Conservation (phyloP, 2,329 filamentous ascomycete species). For the Penicillium sp. region DNA sequence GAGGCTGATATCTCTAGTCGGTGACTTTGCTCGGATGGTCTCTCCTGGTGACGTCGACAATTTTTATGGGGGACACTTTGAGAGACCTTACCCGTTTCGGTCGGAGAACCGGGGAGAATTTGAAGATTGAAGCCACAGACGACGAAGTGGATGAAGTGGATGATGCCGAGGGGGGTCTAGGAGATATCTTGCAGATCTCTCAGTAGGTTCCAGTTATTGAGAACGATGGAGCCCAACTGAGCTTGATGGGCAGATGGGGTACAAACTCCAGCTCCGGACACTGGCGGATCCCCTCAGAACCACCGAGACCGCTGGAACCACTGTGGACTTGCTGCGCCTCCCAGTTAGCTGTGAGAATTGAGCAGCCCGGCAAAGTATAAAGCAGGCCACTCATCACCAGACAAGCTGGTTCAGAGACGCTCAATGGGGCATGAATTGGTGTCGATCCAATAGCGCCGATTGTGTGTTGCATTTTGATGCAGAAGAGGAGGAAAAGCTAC, state of each 20-base stretch:
- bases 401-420: not conserved
- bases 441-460: constrained; percentile 16
- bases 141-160: not conserved
- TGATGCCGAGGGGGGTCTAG: not conserved
- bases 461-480: constrained; percentile 1
- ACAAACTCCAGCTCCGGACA: not conserved
- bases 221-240: constrained; percentile 1
- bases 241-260: not conserved
- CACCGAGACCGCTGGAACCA: not conserved
- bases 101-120: not conserved
- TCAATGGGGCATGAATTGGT: not conserved
- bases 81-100: constrained; percentile 8
- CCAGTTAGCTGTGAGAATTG: not conserved
- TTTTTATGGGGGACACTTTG: not conserved
- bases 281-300: not conserved
- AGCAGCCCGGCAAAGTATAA: not conserved
- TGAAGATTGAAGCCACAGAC: constrained; percentile 4
- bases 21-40: not conserved
- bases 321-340: constrained; percentile 4
- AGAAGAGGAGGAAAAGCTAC: not conserved
- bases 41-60: constrained; percentile 18
- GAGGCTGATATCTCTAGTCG: constrained; percentile 1
- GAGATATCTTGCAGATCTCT: not conserved
- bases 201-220: not conserved
- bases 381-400: not conserved